Evolutionary conservation across 495 filamentous ascomycete genomes (phyloP).

Genomic region (Tetracladium setigerum): DNA sequence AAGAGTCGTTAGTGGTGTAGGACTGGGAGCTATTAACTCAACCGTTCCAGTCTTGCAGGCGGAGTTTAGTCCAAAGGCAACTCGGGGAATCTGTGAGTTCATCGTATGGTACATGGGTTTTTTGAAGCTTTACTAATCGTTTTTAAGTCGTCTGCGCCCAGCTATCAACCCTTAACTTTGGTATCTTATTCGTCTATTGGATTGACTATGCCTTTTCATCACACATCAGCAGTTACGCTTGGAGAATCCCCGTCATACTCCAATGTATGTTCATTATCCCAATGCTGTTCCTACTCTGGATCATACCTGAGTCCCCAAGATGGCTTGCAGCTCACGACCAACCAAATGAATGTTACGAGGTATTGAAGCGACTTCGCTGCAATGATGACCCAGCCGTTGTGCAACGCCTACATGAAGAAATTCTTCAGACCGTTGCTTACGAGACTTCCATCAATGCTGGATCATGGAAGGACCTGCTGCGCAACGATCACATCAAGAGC

Average conservation of each 20-base stretch:
- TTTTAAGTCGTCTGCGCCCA: slow-evolving; percentile 68
- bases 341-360: slow-evolving; percentile 28
- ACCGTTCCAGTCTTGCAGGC: slow-evolving; percentile 35
- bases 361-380: slow-evolving; percentile 29
- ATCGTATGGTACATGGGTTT: no score
- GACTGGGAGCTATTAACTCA: slow-evolving; percentile 27
- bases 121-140: no score
- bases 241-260: slow-evolving; percentile 68
- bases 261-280: slow-evolving; percentile 61
- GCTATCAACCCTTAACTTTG: slow-evolving; percentile 57
- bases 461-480: slow-evolving; percentile 22
- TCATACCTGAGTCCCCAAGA: slow-evolving; percentile 47
- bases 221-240: slow-evolving; percentile 50
- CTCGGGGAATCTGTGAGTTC: slow-evolving; percentile 16
- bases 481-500: slow-evolving; percentile 23
- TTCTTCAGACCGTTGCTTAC: slow-evolving; percentile 15
- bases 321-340: slow-evolving; percentile 36
- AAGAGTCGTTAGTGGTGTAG: slow-evolving; percentile 40
- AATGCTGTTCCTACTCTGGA: slow-evolving; percentile 52
- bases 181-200: slow-evolving; percentile 42
- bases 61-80: slow-evolving; percentile 31
- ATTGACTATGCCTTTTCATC: slow-evolving; percentile 48
- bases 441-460: slow-evolving; percentile 21
- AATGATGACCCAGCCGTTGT: slow-evolving; percentile 6
- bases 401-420: slow-evolving; percentile 14